phyloP scores from a whole-genome alignment of 768 basidiomycete genomes.

The Hypholoma fasciculare region DNA sequence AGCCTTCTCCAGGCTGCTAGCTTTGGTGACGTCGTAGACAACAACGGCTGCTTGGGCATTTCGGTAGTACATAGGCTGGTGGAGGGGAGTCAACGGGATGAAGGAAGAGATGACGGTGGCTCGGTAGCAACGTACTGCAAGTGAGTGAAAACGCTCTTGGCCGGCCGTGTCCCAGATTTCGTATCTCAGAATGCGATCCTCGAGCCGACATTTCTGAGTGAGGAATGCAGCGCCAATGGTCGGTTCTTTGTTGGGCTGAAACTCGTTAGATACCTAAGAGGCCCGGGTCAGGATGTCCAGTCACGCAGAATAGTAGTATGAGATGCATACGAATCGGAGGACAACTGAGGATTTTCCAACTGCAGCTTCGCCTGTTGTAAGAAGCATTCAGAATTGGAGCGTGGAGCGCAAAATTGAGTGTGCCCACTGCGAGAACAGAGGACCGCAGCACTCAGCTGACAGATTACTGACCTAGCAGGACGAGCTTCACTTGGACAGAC shows the following conservation, averaged over 20 bases:
- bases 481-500: constrained; percentile 97
- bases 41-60: constrained; percentile 98
- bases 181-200: constrained; percentile 90
- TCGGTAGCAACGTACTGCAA: constrained; percentile 63
- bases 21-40: constrained; percentile 97
- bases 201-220: constrained; percentile 92
- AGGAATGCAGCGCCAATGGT: constrained; percentile 97
- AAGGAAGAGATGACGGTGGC: neutral
- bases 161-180: constrained; percentile 99
- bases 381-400: constrained; percentile 14
- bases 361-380: constrained; percentile 84
- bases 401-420: constrained; percentile 2
- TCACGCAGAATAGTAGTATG: neutral
- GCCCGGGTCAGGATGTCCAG: constrained; percentile 12
- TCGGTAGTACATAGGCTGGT: constrained; percentile 96
- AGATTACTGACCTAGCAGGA: constrained; percentile 72
- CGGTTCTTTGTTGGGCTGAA: constrained; percentile 98
- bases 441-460: neutral
- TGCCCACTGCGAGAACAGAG: neutral
- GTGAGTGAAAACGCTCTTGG: constrained; percentile 96
- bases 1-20: constrained; percentile 94
- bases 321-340: constrained; percentile 79
- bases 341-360: constrained; percentile 99
- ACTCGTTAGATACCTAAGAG: constrained; percentile 88
- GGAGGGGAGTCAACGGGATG: constrained; percentile 6